Evolutionary conservation across 2,329 filamentous ascomycete genomes (phyloP).

Genomic region (Arthrinium phaeospermum): DNA sequence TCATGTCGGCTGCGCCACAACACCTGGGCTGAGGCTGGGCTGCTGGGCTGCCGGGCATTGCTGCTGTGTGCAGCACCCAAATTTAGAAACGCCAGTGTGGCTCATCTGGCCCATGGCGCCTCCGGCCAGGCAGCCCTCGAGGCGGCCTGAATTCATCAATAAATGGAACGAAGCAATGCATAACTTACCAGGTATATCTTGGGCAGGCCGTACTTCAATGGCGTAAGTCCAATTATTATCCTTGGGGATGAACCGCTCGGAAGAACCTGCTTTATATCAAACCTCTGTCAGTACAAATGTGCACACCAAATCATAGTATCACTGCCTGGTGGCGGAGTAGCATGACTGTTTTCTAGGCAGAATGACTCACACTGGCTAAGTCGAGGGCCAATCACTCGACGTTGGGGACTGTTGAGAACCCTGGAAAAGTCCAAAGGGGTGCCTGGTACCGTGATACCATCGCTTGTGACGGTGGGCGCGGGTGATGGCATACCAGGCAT

Average conservation of each 20-base stretch:
- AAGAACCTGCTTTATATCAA: conserved; percentile 1
- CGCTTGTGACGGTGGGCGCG: background rate
- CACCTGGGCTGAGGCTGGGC: conserved; percentile 6
- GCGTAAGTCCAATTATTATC: conserved; percentile 33
- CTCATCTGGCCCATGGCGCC: background rate
- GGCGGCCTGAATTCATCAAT: background rate
- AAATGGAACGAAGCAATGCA: conserved; percentile 21
- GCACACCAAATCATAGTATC: background rate
- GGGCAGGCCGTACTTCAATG: conserved; percentile 35
- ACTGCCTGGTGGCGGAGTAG: background rate
- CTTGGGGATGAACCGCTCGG: background rate
- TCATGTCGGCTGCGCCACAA: conserved; percentile 1
- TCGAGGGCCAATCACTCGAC: background rate
- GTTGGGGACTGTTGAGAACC: background rate
- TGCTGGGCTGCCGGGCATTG: conserved; percentile 9
- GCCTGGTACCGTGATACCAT: background rate
- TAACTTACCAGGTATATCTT: conserved; percentile 29
- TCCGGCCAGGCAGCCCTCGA: conserved; percentile 21
- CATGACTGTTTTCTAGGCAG: conserved; percentile 7
- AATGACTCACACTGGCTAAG: background rate
- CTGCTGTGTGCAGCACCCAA: background rate
- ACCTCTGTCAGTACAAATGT: background rate
- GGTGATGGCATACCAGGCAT: background rate
- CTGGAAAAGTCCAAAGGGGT: background rate
- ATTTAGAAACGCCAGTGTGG: conserved; percentile 14